Evolutionary conservation across 140 eudicot genomes (phyloP).

Genomic region (Ambrosia hybrid): DNA sequence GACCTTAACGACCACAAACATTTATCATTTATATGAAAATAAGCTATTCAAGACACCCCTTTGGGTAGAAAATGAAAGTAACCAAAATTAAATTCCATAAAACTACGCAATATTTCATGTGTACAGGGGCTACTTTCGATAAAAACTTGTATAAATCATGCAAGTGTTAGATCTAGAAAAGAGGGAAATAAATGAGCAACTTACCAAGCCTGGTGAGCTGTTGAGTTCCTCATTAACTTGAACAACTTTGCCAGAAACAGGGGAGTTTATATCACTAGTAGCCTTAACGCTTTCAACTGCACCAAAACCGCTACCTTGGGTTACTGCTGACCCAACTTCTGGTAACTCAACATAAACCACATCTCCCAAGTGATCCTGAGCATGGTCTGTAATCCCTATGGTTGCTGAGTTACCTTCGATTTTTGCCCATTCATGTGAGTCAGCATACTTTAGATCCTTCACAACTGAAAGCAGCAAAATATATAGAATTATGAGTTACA

Average conservation of each 20-base stretch:
- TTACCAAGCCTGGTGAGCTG: slow-evolving; percentile 70
- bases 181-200: not conserved
- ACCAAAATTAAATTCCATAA: no score
- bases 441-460: slow-evolving; percentile 68
- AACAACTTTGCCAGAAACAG: slow-evolving; percentile 78
- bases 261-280: slow-evolving; percentile 79
- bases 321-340: slow-evolving; percentile 55
- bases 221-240: slow-evolving; percentile 60
- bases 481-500: not conserved
- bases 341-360: slow-evolving; percentile 83
- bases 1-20: no score
- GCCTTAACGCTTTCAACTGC: slow-evolving; percentile 91
- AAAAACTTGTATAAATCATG: no score
- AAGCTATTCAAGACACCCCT: no score
- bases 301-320: slow-evolving; percentile 70
- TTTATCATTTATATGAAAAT: no score
- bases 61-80: no score
- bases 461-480: slow-evolving; percentile 42
- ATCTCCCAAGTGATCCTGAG: slow-evolving; percentile 77
- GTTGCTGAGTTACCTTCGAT: slow-evolving; percentile 65
- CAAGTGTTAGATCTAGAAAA: no score
- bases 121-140: no score
- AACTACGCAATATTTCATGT: no score
- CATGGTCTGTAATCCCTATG: slow-evolving; percentile 80
- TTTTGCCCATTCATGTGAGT: slow-evolving; percentile 85